Evolutionary conservation across 768 basidiomycete genomes (phyloP), one percentile per base, ranked within the genome.

Genomic region (Amanita rubescens): DNA sequence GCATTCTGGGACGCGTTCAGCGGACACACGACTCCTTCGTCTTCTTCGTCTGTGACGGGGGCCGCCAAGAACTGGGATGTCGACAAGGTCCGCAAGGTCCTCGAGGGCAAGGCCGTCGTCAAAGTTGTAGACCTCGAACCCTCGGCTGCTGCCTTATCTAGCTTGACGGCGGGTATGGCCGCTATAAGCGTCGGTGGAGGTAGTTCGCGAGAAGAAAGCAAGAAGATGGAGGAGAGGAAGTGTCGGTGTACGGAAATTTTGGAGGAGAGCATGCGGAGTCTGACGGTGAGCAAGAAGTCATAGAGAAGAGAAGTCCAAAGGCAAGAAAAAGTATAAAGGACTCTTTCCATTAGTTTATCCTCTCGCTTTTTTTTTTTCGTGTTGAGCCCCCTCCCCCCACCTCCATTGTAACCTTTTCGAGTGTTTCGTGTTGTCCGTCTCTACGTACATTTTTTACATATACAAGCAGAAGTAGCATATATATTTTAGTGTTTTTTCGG

Each of bases 1-100:
- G 88, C 90, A 41, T 93, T 94, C 71, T 89, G 90, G 87, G 90
- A 91, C 57, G 92, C 92, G 14, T 94, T 94, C 68, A 76, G 84
- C n/a, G 84, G 83, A 0, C 38, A 51, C 30, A 55, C 66, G 3
- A 60, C 66, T 9, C 49, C 67, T 27, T 39, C 66, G 2, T 62
- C 69, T 15, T 52, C 63, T 3, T 56, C 67, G 25, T 10, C 60
- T 1, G 37, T 9, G 15, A 19, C 34, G 9, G 30, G 37, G 25
- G 35, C 24, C n/a, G n/a, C n/a, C 14, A 53, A 44, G 43, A 60
- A 53, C 50, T 78, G 73, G 79, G 88, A 92, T 63, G 76, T 81
- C 55, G 88, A 91, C 52, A 93, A 92, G 69, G 86, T 93, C 1
- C 72, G 84, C 60, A 81, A 76, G 60, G 86, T 94, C 44, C 71